phyloP scores from a whole-genome alignment of 2,329 filamentous ascomycete genomes.

The Cytospora piceicola region DNA sequence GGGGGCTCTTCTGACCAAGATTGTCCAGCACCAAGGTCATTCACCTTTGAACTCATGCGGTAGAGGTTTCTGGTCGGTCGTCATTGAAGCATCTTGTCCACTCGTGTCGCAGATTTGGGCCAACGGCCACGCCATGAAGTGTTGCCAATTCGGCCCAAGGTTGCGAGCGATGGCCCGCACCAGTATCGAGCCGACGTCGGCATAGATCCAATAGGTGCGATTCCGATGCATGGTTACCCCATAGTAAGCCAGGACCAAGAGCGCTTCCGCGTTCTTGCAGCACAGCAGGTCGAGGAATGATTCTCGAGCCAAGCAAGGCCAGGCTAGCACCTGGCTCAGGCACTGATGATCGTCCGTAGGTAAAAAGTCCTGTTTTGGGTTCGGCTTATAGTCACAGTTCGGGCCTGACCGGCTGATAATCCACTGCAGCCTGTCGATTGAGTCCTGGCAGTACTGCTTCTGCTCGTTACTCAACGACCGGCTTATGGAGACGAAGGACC shows the following conservation, averaged over 20 bases:
- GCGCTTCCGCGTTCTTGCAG: slow-evolving; percentile 11
- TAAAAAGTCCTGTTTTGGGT: not conserved
- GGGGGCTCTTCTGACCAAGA: not conserved
- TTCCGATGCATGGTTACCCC: slow-evolving; percentile 19
- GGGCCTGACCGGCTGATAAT: slow-evolving; percentile 9
- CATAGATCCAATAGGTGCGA: slow-evolving; percentile 17
- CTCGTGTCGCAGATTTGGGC: slow-evolving; percentile 7
- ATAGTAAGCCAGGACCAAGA: slow-evolving; percentile 25
- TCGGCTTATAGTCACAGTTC: not conserved
- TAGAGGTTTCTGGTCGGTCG: not conserved
- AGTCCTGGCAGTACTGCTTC: slow-evolving; percentile 19
- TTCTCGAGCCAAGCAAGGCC: slow-evolving; percentile 14
- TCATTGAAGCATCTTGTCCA: not conserved
- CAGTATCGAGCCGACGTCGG: slow-evolving; percentile 16
- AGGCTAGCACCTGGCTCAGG: slow-evolving; percentile 17
- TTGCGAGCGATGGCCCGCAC: slow-evolving; percentile 17
- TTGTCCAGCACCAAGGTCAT: not conserved
- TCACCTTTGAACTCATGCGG: not conserved
- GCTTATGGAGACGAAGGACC: slow-evolving; percentile 18
- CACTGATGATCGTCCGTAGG: slow-evolving; percentile 1
- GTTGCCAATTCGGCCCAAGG: slow-evolving; percentile 18
- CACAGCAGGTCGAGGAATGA: slow-evolving; percentile 17
- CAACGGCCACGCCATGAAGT: slow-evolving; percentile 19
- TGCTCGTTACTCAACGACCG: slow-evolving; percentile 16
- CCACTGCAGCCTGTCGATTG: slow-evolving; percentile 23